Base-by-base conservation (phyloP, 805 yeast species). In the Candida methanosorbosa region DNA sequence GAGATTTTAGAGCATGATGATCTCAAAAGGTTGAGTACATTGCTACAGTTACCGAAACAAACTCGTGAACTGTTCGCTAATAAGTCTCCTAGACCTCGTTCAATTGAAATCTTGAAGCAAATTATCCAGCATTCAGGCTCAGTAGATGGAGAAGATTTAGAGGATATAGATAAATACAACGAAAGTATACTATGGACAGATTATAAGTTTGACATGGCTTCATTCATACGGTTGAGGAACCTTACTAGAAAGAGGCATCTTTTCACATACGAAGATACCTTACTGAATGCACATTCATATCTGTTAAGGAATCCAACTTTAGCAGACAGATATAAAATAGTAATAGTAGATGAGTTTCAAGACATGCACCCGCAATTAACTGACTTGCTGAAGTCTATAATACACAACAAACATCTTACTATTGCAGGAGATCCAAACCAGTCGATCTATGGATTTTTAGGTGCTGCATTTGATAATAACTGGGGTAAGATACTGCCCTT, bases 391-490 rank as follows among this genome's bases (percentile, higher is more conserved):
- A 48, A 52, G 4, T 49, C 61, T 1, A 55, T 72, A 3, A 42
- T 64, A 0, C 38, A 38, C 7, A 44, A 46, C 2, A 66, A 71
- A 35, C 87, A 81, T 50, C 46, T 82, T 24, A 68, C 79, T 2
- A 52, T 81, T 15, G 80, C 86, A 4, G 88, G 88, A 1, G 90
- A 82, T 54, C 71, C 76, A 1, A 66, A 75, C 49, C 90, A 82
- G 54, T 68, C 81, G 34, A 77, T 82, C 20, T 82, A 78, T 49
- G 76, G 66, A 20, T 82, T 82, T 49, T 48, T 80, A 27, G 84
- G 85, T 0, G 63, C 78, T 0, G 59, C 49, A 6, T 44, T 46
- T 7, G 34, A 44, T 9, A 41, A 43, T 8, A 53, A 50, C 29
- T 48, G 54, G 48, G 46, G 44, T 2, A 39, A 33, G 25, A 34